These are phyloP conservation scores for Leptomonas seymouri DNA, from an alignment of 208 protist genomes.

Conservation along the genomic window DNA sequence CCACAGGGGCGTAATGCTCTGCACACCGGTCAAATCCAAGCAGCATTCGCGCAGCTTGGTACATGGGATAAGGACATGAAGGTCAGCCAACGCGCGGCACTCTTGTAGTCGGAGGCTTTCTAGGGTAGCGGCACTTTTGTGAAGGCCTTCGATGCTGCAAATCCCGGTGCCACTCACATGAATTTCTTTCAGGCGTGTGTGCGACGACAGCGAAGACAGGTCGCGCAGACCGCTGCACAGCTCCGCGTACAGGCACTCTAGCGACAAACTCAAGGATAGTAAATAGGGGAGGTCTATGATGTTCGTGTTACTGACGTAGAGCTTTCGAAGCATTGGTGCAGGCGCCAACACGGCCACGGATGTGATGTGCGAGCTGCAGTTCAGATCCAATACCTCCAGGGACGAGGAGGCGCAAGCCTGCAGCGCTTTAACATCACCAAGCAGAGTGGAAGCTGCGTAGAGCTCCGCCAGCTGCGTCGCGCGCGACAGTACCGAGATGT, in stretches of 20 bases:
- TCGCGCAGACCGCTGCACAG: neutral
- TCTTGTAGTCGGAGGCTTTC: neutral
- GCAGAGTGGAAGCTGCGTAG: neutral
- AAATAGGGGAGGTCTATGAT: neutral
- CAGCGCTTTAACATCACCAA: neutral
- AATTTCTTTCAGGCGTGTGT: neutral
- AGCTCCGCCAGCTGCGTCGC: conserved; percentile 10
- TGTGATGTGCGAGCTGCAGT: neutral
- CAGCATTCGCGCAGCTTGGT: conserved; percentile 9
- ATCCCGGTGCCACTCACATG: neutral
- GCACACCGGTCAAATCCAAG: conserved; percentile 7
- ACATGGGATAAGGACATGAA: neutral
- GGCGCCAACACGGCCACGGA: neutral
- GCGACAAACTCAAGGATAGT: neutral
- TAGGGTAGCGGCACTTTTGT: conserved; percentile 1
- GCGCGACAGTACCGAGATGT: neutral
- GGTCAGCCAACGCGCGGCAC: neutral
- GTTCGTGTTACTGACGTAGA: conserved; percentile 4
- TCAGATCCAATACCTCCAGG: conserved; percentile 9
- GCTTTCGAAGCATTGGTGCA: neutral
- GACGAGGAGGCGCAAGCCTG: neutral
- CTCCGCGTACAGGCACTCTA: conserved; percentile 1
- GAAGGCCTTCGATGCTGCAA: neutral
- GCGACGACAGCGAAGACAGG: neutral
- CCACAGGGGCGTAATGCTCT: conserved; percentile 6